These are phyloP conservation scores for Jamesozyma piceae DNA, from an alignment of 805 yeast species.

Conservation along the genomic window DNA sequence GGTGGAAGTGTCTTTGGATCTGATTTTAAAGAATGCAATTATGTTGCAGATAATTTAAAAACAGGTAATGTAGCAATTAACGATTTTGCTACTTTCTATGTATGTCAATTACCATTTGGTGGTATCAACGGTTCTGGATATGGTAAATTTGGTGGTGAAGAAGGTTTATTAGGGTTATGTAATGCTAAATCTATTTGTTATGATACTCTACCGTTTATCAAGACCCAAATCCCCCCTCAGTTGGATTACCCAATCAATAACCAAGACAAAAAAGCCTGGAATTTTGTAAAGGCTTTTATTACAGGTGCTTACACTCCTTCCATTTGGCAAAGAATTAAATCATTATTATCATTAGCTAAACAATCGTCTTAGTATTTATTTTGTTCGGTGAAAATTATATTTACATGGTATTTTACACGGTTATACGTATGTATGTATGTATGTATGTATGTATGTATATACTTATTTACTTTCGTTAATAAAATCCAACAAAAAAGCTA, in stretches of 20 bases:
- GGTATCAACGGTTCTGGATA: constrained; percentile 90
- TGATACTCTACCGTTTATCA: constrained; percentile 70
- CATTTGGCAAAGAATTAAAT: constrained; percentile 56
- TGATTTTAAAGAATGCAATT: constrained; percentile 45
- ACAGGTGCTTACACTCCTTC: constrained; percentile 75
- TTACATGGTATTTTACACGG: neutral
- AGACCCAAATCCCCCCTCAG: constrained; percentile 78
- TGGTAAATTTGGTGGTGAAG: constrained; percentile 97
- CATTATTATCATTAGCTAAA: constrained; percentile 45
- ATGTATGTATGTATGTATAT: no score
- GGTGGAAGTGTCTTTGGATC: constrained; percentile 87
- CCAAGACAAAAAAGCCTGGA: constrained; percentile 72
- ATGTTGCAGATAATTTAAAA: constrained; percentile 52
- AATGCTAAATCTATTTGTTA: constrained; percentile 77
- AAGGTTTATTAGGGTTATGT: constrained; percentile 87
- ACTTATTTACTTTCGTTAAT: no score
- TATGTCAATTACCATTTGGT: constrained; percentile 95
- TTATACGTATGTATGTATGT: constrained; percentile 1
- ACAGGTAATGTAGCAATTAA: constrained; percentile 94
- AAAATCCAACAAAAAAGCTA: neutral
- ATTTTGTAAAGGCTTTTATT: constrained; percentile 71
- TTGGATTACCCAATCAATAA: constrained; percentile 85
- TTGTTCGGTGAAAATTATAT: neutral
- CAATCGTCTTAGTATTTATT: constrained; percentile 16
- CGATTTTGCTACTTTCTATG: constrained; percentile 93